Evolutionary conservation across 2,329 filamentous ascomycete species (phyloP).

Genomic region (Claviceps arundinis): DNA sequence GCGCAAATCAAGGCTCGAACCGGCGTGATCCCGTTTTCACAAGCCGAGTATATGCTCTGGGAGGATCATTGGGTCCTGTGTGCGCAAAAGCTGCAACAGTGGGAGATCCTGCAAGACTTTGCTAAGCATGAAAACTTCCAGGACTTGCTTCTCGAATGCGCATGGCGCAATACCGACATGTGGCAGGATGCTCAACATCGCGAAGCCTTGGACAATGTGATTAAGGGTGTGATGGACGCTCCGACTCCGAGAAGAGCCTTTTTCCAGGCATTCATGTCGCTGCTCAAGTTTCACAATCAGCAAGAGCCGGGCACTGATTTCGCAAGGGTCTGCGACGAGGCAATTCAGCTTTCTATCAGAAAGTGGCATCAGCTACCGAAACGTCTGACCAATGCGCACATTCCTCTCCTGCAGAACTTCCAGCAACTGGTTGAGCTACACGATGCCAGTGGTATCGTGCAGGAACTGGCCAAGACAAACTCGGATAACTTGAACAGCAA

Average conservation of each 20-base stretch:
- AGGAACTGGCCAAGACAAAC: constrained; percentile 75
- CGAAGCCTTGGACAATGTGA: constrained; percentile 80
- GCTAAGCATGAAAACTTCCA: constrained; percentile 98
- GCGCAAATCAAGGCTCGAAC: constrained; percentile 96
- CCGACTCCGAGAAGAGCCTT: constrained; percentile 88
- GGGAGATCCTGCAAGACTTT: constrained; percentile 95
- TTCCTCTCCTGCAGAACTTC: constrained; percentile 92
- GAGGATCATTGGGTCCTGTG: constrained; percentile 98
- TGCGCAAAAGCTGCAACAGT: constrained; percentile 95
- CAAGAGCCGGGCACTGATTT: constrained; percentile 71
- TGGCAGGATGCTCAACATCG: constrained; percentile 81
- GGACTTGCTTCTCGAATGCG: constrained; percentile 85
- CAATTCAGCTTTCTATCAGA: constrained; percentile 89
- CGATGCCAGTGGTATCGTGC: constrained; percentile 92
- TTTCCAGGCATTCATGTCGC: constrained; percentile 96
- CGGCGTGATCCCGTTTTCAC: constrained; percentile 88
- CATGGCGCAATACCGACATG: constrained; percentile 89
- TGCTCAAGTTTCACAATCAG: constrained; percentile 88
- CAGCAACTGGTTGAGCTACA: constrained; percentile 95
- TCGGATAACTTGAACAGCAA: constrained; percentile 80
- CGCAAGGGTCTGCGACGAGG: constrained; percentile 83
- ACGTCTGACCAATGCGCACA: constrained; percentile 86
- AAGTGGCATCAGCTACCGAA: constrained; percentile 99
- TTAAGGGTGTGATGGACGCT: constrained; percentile 95
- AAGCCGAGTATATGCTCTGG: constrained; percentile 97